Conservation (phyloP, 2,329 filamentous ascomycete genomes). For the Colletotrichum liaoningense region DNA sequence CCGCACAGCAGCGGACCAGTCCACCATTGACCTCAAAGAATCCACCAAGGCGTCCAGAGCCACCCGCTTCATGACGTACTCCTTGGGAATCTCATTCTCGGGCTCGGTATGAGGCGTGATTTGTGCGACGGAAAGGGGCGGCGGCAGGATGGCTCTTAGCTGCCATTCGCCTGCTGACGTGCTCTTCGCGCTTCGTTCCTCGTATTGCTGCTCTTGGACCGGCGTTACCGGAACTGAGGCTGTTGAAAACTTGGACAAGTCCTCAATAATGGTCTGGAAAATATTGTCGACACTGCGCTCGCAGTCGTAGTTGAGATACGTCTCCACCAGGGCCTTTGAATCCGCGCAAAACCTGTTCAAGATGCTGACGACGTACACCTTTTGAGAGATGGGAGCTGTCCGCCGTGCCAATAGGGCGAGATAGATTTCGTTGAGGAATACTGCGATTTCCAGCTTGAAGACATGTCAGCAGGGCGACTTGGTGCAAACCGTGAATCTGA, state of each 20-base stretch:
- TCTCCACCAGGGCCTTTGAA: constrained; percentile 89
- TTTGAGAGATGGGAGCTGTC: constrained; percentile 88
- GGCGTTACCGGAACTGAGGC: constrained; percentile 80
- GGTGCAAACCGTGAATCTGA: neutral
- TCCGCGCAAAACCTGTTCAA: constrained; percentile 87
- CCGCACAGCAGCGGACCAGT: constrained; percentile 80
- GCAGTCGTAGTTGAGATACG: constrained; percentile 98
- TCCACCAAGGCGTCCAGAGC: constrained; percentile 91
- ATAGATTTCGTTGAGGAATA: constrained; percentile 98
- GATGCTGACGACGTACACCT: constrained; percentile 89
- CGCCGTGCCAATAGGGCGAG: constrained; percentile 89
- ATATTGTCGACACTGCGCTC: constrained; percentile 96
- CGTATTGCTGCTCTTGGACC: constrained; percentile 85
- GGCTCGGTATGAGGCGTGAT: constrained; percentile 70
- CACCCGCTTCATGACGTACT: constrained; percentile 91
- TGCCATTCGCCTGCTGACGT: constrained; percentile 82
- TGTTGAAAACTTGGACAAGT: constrained; percentile 88
- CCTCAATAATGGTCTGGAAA: constrained; percentile 94
- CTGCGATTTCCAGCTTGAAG: constrained; percentile 91
- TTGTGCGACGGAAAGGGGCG: constrained; percentile 83
- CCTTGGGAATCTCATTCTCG: constrained; percentile 82
- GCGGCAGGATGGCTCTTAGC: constrained; percentile 84
- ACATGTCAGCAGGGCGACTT: constrained; percentile 40
- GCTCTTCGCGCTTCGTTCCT: constrained; percentile 77
- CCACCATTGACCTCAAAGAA: constrained; percentile 87